Conservation (phyloP, 371 early-diverging fungal genomes). For the Encephalitozoon romaleae region DNA sequence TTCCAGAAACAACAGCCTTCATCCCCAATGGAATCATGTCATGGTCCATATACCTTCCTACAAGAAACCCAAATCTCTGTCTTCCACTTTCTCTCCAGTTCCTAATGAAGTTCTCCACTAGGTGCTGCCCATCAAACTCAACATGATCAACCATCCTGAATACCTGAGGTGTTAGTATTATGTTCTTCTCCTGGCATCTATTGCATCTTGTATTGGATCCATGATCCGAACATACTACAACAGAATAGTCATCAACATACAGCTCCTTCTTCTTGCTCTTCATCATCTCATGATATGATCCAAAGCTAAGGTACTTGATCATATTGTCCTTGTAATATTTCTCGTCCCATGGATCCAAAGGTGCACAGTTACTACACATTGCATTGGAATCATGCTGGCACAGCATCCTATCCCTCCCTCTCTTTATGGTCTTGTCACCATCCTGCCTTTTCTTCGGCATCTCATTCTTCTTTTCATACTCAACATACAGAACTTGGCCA, state of each 20-base stretch:
- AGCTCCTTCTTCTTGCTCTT: conserved; percentile 30
- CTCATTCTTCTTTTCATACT: background rate
- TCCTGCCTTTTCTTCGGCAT: background rate
- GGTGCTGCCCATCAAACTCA: conserved; percentile 74
- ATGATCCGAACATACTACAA: conserved; percentile 40
- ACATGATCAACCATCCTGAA: conserved; percentile 95
- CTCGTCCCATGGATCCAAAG: conserved; percentile 54
- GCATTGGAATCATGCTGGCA: conserved; percentile 55
- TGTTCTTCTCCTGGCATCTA: conserved; percentile 47
- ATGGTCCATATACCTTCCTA: conserved; percentile 82
- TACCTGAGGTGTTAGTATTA: conserved; percentile 61
- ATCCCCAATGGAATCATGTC: conserved; percentile 81
- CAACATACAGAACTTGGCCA: background rate
- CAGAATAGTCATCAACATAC: conserved; percentile 32
- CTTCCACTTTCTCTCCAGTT: conserved; percentile 75
- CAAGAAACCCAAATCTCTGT: conserved; percentile 82
- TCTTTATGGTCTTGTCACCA: background rate
- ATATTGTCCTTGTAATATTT: conserved; percentile 46
- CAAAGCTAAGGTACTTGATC: conserved; percentile 55
- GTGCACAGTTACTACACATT: conserved; percentile 59
- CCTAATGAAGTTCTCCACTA: conserved; percentile 76
- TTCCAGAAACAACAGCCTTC: conserved; percentile 85
- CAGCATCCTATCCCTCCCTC: conserved; percentile 9
- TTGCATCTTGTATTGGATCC: conserved; percentile 37
- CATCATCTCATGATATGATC: conserved; percentile 50